Evolutionary conservation across 345 rosid species (phyloP).

Genomic region (Geranium brycei): DNA sequence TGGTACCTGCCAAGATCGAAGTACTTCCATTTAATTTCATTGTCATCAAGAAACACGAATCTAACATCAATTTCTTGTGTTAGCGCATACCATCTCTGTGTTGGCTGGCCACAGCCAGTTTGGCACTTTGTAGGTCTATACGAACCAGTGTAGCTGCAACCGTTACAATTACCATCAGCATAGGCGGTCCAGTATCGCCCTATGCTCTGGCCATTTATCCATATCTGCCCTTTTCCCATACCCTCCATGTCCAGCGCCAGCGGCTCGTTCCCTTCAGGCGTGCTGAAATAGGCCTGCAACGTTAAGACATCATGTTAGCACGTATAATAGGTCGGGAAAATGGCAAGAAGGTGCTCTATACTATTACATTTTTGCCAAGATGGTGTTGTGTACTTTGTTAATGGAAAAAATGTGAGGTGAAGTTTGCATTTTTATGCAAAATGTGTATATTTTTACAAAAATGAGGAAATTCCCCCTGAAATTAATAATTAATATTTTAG

Average conservation of each 20-base stretch:
- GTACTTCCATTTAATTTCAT: neutral
- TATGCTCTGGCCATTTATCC: constrained; percentile 39
- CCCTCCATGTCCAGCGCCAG: constrained; percentile 43
- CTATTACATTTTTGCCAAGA: too few species aligned
- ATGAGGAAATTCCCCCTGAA: too few species aligned
- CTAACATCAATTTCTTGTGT: too few species aligned
- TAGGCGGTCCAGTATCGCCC: constrained; percentile 43
- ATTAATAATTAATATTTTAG: too few species aligned
- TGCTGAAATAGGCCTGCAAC: constrained; percentile 31
- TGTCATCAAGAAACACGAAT: neutral
- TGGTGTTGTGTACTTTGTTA: too few species aligned
- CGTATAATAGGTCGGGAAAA: too few species aligned
- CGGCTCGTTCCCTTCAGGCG: constrained; percentile 38
- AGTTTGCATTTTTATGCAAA: too few species aligned
- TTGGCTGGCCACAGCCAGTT: constrained; percentile 39
- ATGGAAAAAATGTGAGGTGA: too few species aligned
- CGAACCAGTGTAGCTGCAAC: constrained; percentile 28
- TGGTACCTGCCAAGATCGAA: constrained; percentile 34
- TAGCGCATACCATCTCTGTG: constrained; percentile 39
- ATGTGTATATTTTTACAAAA: too few species aligned
- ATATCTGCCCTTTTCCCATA: constrained; percentile 50
- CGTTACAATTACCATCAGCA: constrained; percentile 33
- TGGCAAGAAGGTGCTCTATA: too few species aligned
- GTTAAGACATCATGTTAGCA: neutral
- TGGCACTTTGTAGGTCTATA: constrained; percentile 31